Evolutionary conservation across 2,329 filamentous ascomycete species (phyloP).

Genomic region (Aspergillus pseudoviridinutans): DNA sequence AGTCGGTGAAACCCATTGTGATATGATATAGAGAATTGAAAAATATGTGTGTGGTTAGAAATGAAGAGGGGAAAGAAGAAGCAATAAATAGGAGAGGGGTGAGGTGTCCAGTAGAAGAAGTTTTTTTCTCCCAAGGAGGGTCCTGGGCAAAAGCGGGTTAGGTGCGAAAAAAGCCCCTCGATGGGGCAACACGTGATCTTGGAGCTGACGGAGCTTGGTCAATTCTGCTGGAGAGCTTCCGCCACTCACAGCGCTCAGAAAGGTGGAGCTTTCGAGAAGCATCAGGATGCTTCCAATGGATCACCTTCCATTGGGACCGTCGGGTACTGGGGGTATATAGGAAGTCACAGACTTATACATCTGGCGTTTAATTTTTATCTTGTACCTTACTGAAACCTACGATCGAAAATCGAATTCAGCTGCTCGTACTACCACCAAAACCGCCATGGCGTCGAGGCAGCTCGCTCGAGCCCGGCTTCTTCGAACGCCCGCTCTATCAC

Average conservation of each 20-base stretch:
- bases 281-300: conserved; percentile 18
- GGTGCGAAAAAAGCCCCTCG: conserved; percentile 20
- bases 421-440: not conserved
- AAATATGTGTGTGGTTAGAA: conserved; percentile 18
- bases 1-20: conserved; percentile 65
- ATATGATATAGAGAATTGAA: conserved; percentile 18
- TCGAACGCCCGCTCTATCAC: conserved; percentile 21
- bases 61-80: conserved; percentile 15
- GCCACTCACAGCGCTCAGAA: conserved; percentile 24
- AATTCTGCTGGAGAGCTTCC: conserved; percentile 22
- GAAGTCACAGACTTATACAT: not conserved
- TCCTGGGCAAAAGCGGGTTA: conserved; percentile 9
- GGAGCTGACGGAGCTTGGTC: conserved; percentile 25
- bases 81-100: conserved; percentile 23
- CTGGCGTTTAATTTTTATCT: not conserved
- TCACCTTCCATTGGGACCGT: not conserved
- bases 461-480: conserved; percentile 28
- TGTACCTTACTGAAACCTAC: conserved; percentile 11
- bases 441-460: conserved; percentile 31
- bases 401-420: not conserved
- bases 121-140: conserved; percentile 24
- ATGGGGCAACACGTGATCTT: conserved; percentile 27
- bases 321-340: not conserved
- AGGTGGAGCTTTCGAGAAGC: conserved; percentile 38
- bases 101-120: conserved; percentile 26